phyloP scores from a whole-genome alignment of 2,329 filamentous ascomycete genomes.

The Alternaria gansuensis region DNA sequence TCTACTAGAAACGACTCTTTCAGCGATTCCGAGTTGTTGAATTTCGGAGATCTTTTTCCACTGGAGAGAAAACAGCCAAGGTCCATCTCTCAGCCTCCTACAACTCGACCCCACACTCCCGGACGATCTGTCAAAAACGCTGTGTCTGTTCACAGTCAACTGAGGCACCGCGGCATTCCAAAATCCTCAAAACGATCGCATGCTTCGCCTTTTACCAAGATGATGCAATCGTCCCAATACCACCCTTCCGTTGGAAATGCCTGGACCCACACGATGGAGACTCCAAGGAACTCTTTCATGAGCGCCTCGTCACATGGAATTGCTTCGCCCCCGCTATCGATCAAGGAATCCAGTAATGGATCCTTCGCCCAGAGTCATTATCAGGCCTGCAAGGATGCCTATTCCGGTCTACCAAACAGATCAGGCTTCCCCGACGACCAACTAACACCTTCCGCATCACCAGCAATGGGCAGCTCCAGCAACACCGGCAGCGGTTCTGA shows the following conservation, averaged over 20 bases:
- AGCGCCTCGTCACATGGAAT: conserved; percentile 52
- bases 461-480: conserved; percentile 37
- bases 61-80: conserved; percentile 37
- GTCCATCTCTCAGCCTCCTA: conserved; percentile 47
- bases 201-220: conserved; percentile 54
- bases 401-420: conserved; percentile 30
- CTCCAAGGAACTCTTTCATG: conserved; percentile 59
- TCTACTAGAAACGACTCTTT: conserved; percentile 43
- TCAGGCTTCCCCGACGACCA: conserved; percentile 44
- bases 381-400: conserved; percentile 38
- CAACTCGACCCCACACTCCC: conserved; percentile 38
- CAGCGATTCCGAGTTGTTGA: conserved; percentile 47
- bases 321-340: conserved; percentile 41
- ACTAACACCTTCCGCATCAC: conserved; percentile 47
- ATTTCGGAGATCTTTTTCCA: conserved; percentile 45
- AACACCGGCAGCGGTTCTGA: conserved; percentile 33
- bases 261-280: conserved; percentile 63
- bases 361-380: conserved; percentile 33
- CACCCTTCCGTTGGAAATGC: conserved; percentile 56
- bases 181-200: conserved; percentile 36
- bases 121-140: conserved; percentile 39
- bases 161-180: conserved; percentile 34
- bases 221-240: conserved; percentile 64
- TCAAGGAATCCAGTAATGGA: conserved; percentile 36
- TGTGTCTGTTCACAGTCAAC: conserved; percentile 34